These are phyloP conservation scores for Begonia masoniana DNA, from an alignment of 306 rosid genomes.

Conservation along the genomic window DNA sequence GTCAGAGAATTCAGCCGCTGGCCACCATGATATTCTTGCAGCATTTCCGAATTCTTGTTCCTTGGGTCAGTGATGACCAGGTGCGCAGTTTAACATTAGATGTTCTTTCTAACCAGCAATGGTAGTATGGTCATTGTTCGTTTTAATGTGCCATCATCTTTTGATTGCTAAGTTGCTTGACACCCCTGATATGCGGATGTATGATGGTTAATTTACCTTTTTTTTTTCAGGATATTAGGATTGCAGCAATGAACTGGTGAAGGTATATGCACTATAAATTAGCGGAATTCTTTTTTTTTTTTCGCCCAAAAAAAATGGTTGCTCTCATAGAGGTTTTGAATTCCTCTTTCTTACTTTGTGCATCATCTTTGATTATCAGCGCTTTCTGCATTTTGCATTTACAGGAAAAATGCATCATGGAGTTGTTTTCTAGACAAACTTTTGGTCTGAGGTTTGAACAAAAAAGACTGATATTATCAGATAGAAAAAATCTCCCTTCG, in stretches of 20 bases:
- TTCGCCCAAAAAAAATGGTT: conserved; percentile 79
- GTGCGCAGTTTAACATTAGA: conserved; percentile 15
- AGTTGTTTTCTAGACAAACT: conserved; percentile 53
- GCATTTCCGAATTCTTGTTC: conserved; percentile 81
- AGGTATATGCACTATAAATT: conserved; percentile 45
- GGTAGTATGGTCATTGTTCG: too few species aligned
- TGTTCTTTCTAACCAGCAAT: not conserved
- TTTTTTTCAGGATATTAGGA: conserved; percentile 47
- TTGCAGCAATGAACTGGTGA: conserved; percentile 63
- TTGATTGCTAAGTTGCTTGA: not conserved
- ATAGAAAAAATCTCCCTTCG: conserved; percentile 58
- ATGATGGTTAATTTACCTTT: not conserved
- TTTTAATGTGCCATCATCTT: too few species aligned
- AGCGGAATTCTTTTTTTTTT: conserved; percentile 38
- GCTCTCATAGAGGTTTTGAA: not conserved
- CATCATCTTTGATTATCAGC: not conserved
- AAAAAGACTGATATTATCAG: conserved; percentile 63
- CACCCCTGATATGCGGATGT: not conserved
- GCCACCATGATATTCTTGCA: conserved; percentile 41
- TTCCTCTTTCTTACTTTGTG: not conserved
- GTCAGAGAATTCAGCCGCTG: conserved; percentile 45
- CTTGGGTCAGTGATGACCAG: conserved; percentile 55
- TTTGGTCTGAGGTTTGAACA: conserved; percentile 49
- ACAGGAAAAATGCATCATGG: conserved; percentile 66
- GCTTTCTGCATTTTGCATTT: conserved; percentile 10